Conservation (phyloP, 1,139 yeast genomes). For the Blastobotrys persicus region DNA sequence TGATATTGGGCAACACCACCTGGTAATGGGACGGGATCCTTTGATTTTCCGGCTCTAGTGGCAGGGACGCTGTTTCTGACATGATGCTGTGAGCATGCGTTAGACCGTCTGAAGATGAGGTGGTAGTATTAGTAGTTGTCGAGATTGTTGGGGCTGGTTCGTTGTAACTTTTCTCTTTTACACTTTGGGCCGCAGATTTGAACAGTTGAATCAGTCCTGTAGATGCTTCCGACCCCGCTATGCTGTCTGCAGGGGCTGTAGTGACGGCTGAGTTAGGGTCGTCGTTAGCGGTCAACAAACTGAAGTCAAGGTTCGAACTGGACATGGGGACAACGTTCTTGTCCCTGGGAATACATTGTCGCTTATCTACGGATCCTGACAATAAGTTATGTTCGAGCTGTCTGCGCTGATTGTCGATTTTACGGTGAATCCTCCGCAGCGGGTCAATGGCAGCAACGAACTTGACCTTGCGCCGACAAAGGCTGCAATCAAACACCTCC, state of each 20-base stretch:
- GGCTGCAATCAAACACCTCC: slow-evolving; percentile 6
- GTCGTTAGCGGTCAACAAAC: neutral
- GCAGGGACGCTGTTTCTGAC: neutral
- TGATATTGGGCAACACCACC: neutral
- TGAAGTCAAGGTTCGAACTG: slow-evolving; percentile 14
- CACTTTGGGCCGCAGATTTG: slow-evolving; percentile 18
- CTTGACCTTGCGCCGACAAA: neutral
- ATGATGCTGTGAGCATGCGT: neutral
- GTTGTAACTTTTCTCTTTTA: neutral
- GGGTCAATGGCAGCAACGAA: slow-evolving; percentile 39
- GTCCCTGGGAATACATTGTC: neutral
- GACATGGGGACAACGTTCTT: neutral
- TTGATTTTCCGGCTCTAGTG: too few relatives aligned
- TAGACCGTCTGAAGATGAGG: neutral
- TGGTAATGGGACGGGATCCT: neutral
- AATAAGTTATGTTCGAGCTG: slow-evolving; percentile 23
- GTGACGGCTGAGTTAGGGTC: neutral
- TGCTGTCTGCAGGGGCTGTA: neutral
- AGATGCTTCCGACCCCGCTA: neutral
- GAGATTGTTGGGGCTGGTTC: neutral
- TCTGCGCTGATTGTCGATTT: slow-evolving; percentile 36
- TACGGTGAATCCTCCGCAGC: slow-evolving; percentile 48
- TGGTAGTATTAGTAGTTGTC: neutral
- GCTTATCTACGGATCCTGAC: slow-evolving; percentile 16
- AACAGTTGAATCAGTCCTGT: slow-evolving; percentile 22